phyloP scores from a whole-genome alignment of 2,329 filamentous ascomycete species.

The Paecilomyces dactylethromorphus region DNA sequence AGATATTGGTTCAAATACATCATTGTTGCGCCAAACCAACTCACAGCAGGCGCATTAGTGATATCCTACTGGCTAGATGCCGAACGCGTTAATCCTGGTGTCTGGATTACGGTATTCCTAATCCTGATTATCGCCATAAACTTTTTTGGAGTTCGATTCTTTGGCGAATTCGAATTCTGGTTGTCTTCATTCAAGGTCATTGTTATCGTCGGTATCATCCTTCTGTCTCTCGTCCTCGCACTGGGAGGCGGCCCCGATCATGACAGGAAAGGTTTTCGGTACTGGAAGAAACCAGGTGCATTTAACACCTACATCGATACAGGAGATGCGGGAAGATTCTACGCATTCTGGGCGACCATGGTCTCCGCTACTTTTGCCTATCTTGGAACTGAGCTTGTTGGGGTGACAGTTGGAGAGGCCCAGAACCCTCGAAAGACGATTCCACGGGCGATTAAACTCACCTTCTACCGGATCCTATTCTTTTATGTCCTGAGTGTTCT shows the following conservation, averaged over 20 bases:
- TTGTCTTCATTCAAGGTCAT: conserved; percentile 57
- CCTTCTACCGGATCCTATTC: conserved; percentile 70
- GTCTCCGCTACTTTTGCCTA: conserved; percentile 70
- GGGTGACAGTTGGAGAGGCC: conserved; percentile 68
- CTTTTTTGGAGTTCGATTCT: conserved; percentile 51
- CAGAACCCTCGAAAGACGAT: conserved; percentile 69
- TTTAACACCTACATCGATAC: conserved; percentile 40
- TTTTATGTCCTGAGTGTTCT: conserved; percentile 70
- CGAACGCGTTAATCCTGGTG: conserved; percentile 44
- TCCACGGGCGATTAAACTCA: conserved; percentile 66
- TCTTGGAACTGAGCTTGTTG: conserved; percentile 65
- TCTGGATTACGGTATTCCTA: conserved; percentile 56
- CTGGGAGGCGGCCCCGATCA: conserved; percentile 29
- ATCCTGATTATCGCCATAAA: conserved; percentile 50
- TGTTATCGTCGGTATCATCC: conserved; percentile 42
- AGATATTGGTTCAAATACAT: conserved; percentile 58
- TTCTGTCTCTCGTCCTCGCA: conserved; percentile 9
- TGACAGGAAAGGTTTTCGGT: conserved; percentile 55
- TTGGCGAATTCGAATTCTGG: conserved; percentile 58
- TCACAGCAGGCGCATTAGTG: conserved; percentile 52
- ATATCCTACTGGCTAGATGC: conserved; percentile 56
- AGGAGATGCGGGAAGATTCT: conserved; percentile 45
- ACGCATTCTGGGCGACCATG: conserved; percentile 59
- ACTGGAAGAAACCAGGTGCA: conserved; percentile 56
- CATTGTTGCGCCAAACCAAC: conserved; percentile 53